Base-by-base conservation (phyloP, 164 flowering plant genomes). In the Pachysandra terminalis region DNA sequence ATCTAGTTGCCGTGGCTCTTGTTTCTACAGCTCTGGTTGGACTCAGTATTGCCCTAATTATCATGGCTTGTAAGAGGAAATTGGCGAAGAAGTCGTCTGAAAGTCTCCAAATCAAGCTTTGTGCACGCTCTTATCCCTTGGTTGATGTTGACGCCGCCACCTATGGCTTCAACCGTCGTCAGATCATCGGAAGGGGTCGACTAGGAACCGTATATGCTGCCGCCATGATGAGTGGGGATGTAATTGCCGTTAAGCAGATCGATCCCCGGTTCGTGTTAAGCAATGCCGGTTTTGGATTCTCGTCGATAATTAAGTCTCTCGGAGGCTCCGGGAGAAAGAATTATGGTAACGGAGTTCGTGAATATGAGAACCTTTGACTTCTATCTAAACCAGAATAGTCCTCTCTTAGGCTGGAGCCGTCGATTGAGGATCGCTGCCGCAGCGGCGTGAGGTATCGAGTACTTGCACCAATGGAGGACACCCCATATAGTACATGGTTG, bases 281-380 rank as follows among this genome's bases (percentile, higher is more conserved):
- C 71, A 82, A 88, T 64, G 84, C 90, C 0, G 89, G 90, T 4
- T 84, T 79, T 25, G 84, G 86, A 58, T 91, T 91, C 68, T 74
- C 89, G 0, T 66, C 87, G 0, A 51, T 74, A 0, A 21, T 91
- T 61, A 88, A 79, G 61, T 74, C 84, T 68, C 59, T 83, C 90
- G 0, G 86, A 91, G 77, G 97, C 86, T 1, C 93, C 96, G 0
- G 97, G 97, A 1, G 97, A 91, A 79, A 80, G 96, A 71, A 83
- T 91, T 52, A 73, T 91, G 7, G 40, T 91, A 0, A 82, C 65
- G 84, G 94, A 91, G 77, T 79, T 79, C 61, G 72, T 75, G 35
- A 79, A 85, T 23, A 76, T 77, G 83, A 83, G 73, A 49, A 85
- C 86, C 68, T 78, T 91, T 75, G 90, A 88, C 3, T 84, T 74